phyloP scores from a whole-genome alignment of 768 basidiomycete species.

The Lentinula edodes region DNA sequence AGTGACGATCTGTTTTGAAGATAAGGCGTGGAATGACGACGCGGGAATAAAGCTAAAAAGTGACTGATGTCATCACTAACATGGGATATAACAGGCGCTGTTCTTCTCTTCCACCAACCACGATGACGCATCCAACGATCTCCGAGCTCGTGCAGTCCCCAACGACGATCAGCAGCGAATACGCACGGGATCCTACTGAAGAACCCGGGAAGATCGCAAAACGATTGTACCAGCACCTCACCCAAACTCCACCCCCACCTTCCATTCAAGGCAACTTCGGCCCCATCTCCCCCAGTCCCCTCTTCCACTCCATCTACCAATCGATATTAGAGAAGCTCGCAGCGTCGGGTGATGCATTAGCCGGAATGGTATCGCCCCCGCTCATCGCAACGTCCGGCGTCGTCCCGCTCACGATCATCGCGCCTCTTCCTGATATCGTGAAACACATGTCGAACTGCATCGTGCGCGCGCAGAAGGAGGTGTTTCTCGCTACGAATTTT shows the following conservation, averaged over 20 bases:
- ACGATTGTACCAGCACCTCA: no score
- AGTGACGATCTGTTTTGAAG: no score
- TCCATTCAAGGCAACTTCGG: no score
- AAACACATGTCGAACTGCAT: constrained; percentile 62
- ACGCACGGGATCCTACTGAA: background rate
- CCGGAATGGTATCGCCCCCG: constrained; percentile 54
- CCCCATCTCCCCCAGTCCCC: no score
- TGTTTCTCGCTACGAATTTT: constrained; percentile 66
- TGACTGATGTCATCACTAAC: no score
- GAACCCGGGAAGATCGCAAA: constrained; percentile 6
- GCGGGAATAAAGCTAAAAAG: no score
- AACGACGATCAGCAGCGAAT: constrained; percentile 13
- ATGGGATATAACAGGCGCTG: no score
- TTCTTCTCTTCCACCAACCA: background rate
- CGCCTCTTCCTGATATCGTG: constrained; percentile 70
- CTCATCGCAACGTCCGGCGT: constrained; percentile 60
- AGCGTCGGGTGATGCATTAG: constrained; percentile 43
- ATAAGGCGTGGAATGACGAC: no score
- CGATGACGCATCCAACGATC: background rate
- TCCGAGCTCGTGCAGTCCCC: constrained; percentile 13
- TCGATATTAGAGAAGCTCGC: constrained; percentile 52
- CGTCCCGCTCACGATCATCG: constrained; percentile 57
- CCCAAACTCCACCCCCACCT: no score
- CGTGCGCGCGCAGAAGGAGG: constrained; percentile 54
- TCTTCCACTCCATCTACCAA: constrained; percentile 44